Conservation (phyloP, 306 rosid species). For the Hippophae rhamnoides region DNA sequence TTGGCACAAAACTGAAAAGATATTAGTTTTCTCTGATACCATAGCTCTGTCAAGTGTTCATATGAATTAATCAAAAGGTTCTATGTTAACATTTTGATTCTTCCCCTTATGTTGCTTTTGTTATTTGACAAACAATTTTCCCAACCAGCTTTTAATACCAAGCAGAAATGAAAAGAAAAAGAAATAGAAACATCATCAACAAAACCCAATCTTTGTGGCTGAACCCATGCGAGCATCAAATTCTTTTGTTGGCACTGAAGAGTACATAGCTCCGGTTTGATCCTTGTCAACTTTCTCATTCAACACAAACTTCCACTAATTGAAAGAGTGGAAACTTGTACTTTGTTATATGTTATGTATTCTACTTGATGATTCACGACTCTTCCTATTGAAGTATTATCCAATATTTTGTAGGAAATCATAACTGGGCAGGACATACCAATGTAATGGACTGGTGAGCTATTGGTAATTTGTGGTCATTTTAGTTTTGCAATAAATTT, state of each 20-base stretch:
- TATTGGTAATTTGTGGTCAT: constrained; percentile 46
- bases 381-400: not conserved
- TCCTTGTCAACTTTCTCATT: no score
- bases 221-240: constrained; percentile 99
- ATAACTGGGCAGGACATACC: constrained; percentile 82
- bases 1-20: no score
- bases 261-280: no score
- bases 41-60: no score
- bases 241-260: constrained; percentile 55
- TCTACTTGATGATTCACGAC: not conserved
- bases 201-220: constrained; percentile 68
- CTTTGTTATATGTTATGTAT: no score
- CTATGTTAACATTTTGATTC: not conserved
- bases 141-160: no score
- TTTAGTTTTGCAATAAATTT: not conserved
- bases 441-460: constrained; percentile 99
- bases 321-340: no score
- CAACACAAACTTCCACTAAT: no score
- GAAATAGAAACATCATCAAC: constrained; percentile 39
- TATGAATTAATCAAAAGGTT: not conserved
- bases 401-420: constrained; percentile 60
- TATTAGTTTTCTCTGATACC: no score
- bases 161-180: constrained; percentile 31
- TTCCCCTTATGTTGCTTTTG: not conserved
- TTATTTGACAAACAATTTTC: not conserved